Conservation (phyloP, 208 protist genomes). For the Zelonia costaricensis region DNA sequence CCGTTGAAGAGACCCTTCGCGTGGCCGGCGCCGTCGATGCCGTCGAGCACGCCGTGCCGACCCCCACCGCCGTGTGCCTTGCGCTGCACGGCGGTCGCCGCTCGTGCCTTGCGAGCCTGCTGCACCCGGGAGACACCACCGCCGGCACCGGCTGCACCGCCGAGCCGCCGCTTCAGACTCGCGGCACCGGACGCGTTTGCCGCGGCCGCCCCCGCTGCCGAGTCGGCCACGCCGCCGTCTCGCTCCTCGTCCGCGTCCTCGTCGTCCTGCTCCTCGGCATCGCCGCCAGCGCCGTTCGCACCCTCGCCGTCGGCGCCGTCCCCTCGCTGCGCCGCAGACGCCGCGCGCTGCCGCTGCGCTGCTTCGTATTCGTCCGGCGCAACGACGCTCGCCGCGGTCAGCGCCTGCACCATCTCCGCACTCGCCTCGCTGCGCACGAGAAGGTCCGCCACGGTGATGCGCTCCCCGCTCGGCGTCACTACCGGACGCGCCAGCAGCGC, state of each 20-base stretch:
- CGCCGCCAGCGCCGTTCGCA: too few species aligned
- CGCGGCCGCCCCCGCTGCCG: not conserved
- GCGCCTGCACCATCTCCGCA: constrained; percentile 6
- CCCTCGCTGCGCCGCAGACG: too few species aligned
- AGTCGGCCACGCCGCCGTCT: not conserved
- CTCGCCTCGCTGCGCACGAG: not conserved
- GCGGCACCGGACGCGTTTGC: not conserved
- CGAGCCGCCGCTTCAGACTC: constrained; percentile 3
- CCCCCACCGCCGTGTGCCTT: constrained; percentile 13
- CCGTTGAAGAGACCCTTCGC: not conserved
- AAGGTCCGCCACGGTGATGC: constrained; percentile 4
- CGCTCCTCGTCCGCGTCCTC: constrained; percentile 13
- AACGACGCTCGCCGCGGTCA: not conserved
- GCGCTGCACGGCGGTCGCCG: constrained; percentile 18
- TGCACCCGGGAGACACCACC: constrained; percentile 41
- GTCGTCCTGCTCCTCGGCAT: constrained; percentile 6
- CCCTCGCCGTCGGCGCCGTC: too few species aligned
- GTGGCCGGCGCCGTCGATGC: not conserved
- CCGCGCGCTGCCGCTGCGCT: not conserved
- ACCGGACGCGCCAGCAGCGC: constrained; percentile 1
- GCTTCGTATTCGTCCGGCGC: not conserved
- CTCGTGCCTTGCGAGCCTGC: constrained; percentile 47
- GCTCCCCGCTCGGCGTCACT: not conserved
- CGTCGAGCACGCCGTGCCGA: not conserved
- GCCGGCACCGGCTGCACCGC: not conserved